Percentiles rank a stretch among this genome's conserved stretches.
Evolutionary conservation across 805 yeast species (phyloP).

Genomic region (Wickerhamiella slavikovae): DNA sequence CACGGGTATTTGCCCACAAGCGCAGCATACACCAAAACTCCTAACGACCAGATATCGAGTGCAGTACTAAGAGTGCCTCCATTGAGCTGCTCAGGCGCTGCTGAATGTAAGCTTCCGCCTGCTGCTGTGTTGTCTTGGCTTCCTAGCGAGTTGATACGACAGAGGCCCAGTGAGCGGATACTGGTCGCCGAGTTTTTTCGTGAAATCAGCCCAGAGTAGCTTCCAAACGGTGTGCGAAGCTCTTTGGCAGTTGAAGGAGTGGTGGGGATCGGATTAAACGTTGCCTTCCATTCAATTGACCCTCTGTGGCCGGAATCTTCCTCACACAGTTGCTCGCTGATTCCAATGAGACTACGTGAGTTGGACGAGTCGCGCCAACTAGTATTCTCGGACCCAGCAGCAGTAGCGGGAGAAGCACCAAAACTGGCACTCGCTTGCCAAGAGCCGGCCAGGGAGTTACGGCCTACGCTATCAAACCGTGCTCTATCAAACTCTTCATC

Average conservation of each 20-base stretch:
- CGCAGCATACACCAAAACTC: constrained; percentile 57
- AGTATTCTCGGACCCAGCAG: too few relatives aligned
- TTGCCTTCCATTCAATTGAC: too few relatives aligned
- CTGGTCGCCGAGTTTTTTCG: not conserved
- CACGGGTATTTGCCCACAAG: constrained; percentile 60
- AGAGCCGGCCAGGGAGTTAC: too few relatives aligned
- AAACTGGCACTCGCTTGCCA: not conserved
- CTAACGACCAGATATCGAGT: constrained; percentile 84
- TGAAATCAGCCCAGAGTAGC: not conserved
- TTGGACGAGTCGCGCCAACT: too few relatives aligned
- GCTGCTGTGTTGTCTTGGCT: constrained; percentile 12
- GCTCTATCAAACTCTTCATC: not conserved
- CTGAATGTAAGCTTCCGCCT: constrained; percentile 82
- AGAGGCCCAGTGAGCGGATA: not conserved
- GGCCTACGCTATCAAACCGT: too few relatives aligned
- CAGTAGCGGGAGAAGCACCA: not conserved
- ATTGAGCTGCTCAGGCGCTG: constrained; percentile 72
- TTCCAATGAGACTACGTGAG: not conserved
- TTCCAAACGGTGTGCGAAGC: not conserved
- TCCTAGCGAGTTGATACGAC: not conserved
- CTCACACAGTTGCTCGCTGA: too few relatives aligned
- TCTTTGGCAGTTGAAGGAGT: not conserved
- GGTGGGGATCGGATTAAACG: not conserved
- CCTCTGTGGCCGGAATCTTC: too few relatives aligned
- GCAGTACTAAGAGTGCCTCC: constrained; percentile 35